Conservation (phyloP, 805 yeast species). For the Kuraishia floccosa region DNA sequence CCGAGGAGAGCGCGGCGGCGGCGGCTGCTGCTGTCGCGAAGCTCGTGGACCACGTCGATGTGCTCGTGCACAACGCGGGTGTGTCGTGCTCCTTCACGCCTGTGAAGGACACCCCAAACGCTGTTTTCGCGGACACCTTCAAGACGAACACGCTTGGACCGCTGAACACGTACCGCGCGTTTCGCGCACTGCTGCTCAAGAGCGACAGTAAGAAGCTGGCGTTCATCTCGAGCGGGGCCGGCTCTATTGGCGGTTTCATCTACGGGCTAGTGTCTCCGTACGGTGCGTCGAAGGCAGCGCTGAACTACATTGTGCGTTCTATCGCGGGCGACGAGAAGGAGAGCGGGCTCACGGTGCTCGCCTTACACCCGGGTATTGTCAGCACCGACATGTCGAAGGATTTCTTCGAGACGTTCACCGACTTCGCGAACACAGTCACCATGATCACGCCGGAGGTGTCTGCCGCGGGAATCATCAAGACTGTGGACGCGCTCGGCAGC, state of each 20-base stretch:
- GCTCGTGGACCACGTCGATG: neutral
- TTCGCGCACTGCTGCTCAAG: slow-evolving; percentile 16
- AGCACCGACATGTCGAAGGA: slow-evolving; percentile 18
- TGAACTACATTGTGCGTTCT: slow-evolving; percentile 16
- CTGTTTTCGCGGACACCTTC: neutral
- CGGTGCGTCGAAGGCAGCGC: slow-evolving; percentile 24
- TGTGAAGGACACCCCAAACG: no score
- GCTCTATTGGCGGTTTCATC: slow-evolving; percentile 13
- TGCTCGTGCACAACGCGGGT: neutral
- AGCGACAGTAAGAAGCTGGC: slow-evolving; percentile 14
- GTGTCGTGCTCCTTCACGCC: no score
- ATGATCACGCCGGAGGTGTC: slow-evolving; percentile 15
- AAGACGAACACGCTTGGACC: slow-evolving; percentile 20
- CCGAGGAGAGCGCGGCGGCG: neutral
- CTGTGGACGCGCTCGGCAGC: slow-evolving; percentile 8
- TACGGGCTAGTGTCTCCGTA: slow-evolving; percentile 13
- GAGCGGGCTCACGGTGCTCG: neutral
- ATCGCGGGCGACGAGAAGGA: slow-evolving; percentile 13
- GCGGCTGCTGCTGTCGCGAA: neutral
- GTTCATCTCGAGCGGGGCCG: slow-evolving; percentile 17
- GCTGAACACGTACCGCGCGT: slow-evolving; percentile 14
- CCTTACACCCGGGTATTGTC: slow-evolving; percentile 27
- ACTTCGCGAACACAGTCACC: no score
- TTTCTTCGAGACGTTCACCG: neutral
- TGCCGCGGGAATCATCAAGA: slow-evolving; percentile 8